Evolutionary conservation across 2,329 filamentous ascomycete species (phyloP), one percentile per base, ranked within the genome.

Genomic region (Xylariaceae sp.): DNA sequence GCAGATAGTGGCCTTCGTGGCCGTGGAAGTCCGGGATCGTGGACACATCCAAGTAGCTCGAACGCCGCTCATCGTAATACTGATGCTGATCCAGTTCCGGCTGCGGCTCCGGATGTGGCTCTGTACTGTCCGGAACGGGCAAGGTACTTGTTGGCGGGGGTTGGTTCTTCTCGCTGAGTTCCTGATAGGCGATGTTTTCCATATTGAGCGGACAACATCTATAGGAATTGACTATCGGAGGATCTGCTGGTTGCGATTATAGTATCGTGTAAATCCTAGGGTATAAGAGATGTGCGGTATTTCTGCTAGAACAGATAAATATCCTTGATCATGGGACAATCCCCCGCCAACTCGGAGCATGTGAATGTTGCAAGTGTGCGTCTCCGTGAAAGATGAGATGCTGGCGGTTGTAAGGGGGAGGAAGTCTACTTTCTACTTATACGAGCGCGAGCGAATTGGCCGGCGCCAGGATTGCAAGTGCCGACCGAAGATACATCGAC

Each of bases 11-110:
- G 10, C 55, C 52, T 18, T 69, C 65, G 5, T 44, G n/a, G 4
- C 18, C 51, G 51, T 60, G 55, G 30, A 58, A 61, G 9, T 63
- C 60, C 34, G 58, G 5, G n/a, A 60, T 63, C 23, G 50, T 23
- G 45, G 68, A 64, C 34, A 68, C 58, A n/a, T 65, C 61, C 15
- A 69, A 58, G 58, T 67, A 64, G 7, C 13, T 51, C 18, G 55
- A 57, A n/a, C 55, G 51, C n/a, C 56, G 55, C 17, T 65, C 65
- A 2, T 55, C 56, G 4, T 52, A 39, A 48, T 47, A 61, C 7
- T 17, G 23, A n/a, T 64, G 60, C 41, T 11, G 41, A 6, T 45
- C 41, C 13, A 6, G 41, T 11, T 45, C 13, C 41, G 11, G 11
- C 9, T 45, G 11, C 7, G 4, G 37, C 37, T 13, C 44, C 56